These are phyloP conservation scores for Boletellus ananiceps DNA, from an alignment of 768 basidiomycete species.

Conservation along the genomic window DNA sequence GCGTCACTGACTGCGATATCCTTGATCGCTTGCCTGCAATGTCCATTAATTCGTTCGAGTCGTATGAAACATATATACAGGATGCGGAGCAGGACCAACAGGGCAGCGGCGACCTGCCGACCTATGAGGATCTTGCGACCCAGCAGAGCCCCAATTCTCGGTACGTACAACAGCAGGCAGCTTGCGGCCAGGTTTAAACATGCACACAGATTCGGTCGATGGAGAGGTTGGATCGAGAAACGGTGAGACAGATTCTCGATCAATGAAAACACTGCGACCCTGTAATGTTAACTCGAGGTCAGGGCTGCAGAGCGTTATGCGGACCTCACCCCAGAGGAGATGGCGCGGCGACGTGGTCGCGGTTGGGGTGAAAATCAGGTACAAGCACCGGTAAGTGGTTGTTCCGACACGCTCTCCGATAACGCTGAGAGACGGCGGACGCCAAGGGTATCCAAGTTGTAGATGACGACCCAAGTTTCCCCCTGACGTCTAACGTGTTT, in stretches of 20 bases:
- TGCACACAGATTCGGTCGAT: slow-evolving; percentile 69
- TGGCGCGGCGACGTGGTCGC: slow-evolving; percentile 50
- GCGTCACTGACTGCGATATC: not conserved
- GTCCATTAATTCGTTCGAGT: slow-evolving; percentile 18
- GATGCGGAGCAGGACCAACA: slow-evolving; percentile 40
- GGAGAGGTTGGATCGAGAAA: slow-evolving; percentile 88
- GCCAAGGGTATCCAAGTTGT: slow-evolving; percentile 14
- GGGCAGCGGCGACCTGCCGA: slow-evolving; percentile 59
- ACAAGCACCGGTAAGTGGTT: slow-evolving; percentile 13
- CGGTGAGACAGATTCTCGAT: slow-evolving; percentile 40
- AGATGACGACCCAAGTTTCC: slow-evolving; percentile 1
- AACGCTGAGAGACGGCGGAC: not conserved
- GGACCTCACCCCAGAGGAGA: slow-evolving; percentile 58
- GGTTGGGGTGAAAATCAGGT: slow-evolving; percentile 62
- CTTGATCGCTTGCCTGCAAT: slow-evolving; percentile 7
- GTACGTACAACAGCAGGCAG: slow-evolving; percentile 35
- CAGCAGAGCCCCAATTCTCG: slow-evolving; percentile 82
- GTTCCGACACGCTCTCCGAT: not conserved
- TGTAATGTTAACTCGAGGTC: slow-evolving; percentile 1
- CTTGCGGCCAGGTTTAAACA: not conserved
- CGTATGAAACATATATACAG: slow-evolving; percentile 25
- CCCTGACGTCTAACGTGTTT: slow-evolving; percentile 3
- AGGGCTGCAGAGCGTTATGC: slow-evolving; percentile 84
- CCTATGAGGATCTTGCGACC: slow-evolving; percentile 74
- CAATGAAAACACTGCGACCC: not conserved